Evolutionary conservation across 768 basidiomycete species (phyloP), one percentile per base, ranked within the genome.

Genomic region (Coprinellus micaceus): DNA sequence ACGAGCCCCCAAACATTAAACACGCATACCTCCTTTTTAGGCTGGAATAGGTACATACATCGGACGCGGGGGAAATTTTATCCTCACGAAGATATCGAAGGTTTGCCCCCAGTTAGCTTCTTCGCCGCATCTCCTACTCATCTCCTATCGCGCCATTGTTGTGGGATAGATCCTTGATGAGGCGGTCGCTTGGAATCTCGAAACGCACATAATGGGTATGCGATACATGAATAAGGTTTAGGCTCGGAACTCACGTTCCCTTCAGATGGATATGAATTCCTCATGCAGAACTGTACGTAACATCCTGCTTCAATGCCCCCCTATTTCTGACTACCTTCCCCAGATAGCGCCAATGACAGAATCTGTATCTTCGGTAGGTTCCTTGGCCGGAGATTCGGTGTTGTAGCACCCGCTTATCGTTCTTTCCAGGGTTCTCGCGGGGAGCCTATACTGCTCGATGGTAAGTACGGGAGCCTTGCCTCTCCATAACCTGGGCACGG

Each of bases 41-140:
- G 75, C 81, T 51, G 81, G 81, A 1, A 80, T 82, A 56, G 81
- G 81, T 4, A 82, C 81, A 6, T 81, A 81, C 61, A 78, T 71
- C 1, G 61, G 67, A 1, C 77, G 77, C 0, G 59, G 76, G 48
- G 75, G 77, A 0, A 79, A 76, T 0, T 79, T 77, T 0, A 46
- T 79, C n/a, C 66, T 66, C 54, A 67, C 78, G n/a, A 76, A 71
- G 36, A 55, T 80, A 5, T 76, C 71, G 58, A 78, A 78, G 70
- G 76, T 74, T 22, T 28, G 50, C 46, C 15, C 26, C 17, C 40
- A 17, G 13, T 19, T 28, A 19, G n/a, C 40, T 15, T 37, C 43
- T n/a, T n/a, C n/a, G n/a, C n/a, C n/a, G n/a, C n/a, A n/a, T n/a
- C n/a, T n/a, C n/a, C n/a, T 25, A 29, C 13, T 12, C 0, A 29